Base-by-base conservation (phyloP, 331 rosid genomes). In the Malus hybrid region DNA sequence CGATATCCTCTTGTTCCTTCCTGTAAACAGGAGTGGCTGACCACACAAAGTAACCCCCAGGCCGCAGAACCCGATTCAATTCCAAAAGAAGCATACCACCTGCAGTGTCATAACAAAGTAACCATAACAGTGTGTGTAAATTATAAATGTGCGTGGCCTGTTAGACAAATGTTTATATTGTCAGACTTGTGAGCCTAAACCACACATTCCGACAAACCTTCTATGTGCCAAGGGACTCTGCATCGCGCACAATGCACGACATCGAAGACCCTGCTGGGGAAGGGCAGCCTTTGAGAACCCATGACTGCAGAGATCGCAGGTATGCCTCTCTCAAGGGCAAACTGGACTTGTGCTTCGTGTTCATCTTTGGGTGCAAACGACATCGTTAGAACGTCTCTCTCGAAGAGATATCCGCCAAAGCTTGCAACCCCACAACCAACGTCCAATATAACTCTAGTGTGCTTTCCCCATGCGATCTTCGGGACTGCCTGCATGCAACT, bases 361-460 rank as follows among this genome's bases (percentile, higher is more conserved):
- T 93, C 96, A 15, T 93, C 97, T 83, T 93, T 93, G 14, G 98
- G 98, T 27, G 97, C 98, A 73, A 89, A 88, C 36, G 98, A 93
- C 93, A 91, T 91, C 24, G 98, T 67, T 32, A 91, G 76, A 52
- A 89, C 97, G 61, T 93, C 92, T 80, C 93, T 86, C 3, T 93
- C 97, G 20, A 91, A 93, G 55, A 90, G 82, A 79, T n/a, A 91
- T 27, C 97, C 98, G 18, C 97, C 96, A 73, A 91, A 89, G 80
- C 98, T 93, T 2, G 97, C 97, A 46, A 93, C 98, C 34, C 98
- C 97, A 67, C 98, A 93, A 29, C 97, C 96, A 28, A 93, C 97
- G 77, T 93, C 98, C 80, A 93, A 70, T 60, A 91, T 68, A 67
- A 93, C 98, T 54, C 97, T 69, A 5, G 91, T 90, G 19, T 22